phyloP scores from a whole-genome alignment of 306 rosid genomes.

The Pterocarpus macrocarpus region DNA sequence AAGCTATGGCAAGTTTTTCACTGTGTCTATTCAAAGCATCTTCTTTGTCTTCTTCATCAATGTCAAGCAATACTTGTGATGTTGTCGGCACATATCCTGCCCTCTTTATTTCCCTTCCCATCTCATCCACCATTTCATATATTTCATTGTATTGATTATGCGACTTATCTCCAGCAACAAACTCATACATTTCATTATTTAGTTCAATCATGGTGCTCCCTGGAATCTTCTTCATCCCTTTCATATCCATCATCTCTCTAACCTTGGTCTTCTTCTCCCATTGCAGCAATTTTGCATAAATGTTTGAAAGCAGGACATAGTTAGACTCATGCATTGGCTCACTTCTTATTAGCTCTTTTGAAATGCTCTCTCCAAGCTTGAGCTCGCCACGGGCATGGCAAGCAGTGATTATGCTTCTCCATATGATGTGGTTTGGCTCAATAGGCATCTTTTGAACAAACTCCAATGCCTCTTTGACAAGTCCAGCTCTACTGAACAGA shows the following conservation, averaged over 20 bases:
- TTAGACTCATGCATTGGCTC: conserved; percentile 82
- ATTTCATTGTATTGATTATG: conserved; percentile 70
- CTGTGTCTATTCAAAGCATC: conserved; percentile 80
- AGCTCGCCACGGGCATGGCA: conserved; percentile 80
- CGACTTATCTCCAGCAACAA: conserved; percentile 91
- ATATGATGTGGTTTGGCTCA: conserved; percentile 74
- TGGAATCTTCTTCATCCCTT: conserved; percentile 82
- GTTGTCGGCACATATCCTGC: conserved; percentile 85
- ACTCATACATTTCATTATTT: conserved; percentile 70
- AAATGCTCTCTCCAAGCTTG: conserved; percentile 76
- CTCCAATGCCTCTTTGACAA: conserved; percentile 74
- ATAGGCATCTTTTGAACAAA: conserved; percentile 75
- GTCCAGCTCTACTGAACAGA: conserved; percentile 87
- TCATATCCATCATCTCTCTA: conserved; percentile 82
- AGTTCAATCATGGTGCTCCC: conserved; percentile 97
- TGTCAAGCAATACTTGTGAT: conserved; percentile 84
- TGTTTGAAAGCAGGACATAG: conserved; percentile 85
- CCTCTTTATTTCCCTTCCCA: conserved; percentile 82
- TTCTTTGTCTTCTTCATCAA: conserved; percentile 90
- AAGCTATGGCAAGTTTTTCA: conserved; percentile 95
- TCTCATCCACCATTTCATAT: conserved; percentile 87
- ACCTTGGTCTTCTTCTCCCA: conserved; percentile 91
- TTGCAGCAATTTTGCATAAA: conserved; percentile 75
- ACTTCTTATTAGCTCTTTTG: conserved; percentile 62
- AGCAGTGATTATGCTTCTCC: conserved; percentile 78